Base-by-base conservation (phyloP, 495 filamentous ascomycete genomes). In the Neurospora intermedia region DNA sequence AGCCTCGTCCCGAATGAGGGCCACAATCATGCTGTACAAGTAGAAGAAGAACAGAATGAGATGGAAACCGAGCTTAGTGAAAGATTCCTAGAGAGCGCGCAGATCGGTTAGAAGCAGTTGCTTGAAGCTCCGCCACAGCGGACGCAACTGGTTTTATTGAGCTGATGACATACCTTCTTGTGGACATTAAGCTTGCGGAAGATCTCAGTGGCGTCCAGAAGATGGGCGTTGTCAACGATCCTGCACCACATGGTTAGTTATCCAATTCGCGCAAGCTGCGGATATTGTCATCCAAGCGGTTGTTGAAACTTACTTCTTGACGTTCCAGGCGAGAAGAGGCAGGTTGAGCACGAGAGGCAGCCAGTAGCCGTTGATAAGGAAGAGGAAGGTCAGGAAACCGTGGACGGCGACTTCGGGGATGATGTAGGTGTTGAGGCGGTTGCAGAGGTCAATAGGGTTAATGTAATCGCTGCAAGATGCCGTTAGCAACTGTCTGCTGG, bases 11-110 rank as follows among this genome's bases (percentile, higher is more conserved):
- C 91, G 90, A 87, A 99, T 99, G 71, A 98, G 86, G 73, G 95
- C 95, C 71, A 98, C 96, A 73, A 99, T 99, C 96, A 99, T 99
- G 85, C 89, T 95, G 90, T 98, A 99, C 38, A 99, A 90, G 85
- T 99, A 99, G 89, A 98, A 99, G 88, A 99, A 99, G 89, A 99
- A 99, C 92, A 99, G 96, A 84, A 98, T 81, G 46, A 99, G 90
- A 82, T 98, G 96, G 89, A 99, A 98, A 73, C 95, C 96, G 45
- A 99, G 93, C 84, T 99, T 99, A 85, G 96, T 91, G 84, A 99
- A 98, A 7, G 94, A 98, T 90, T 99, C 96, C 95, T 98, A 72
- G 13, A 35, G 45, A 35, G 27, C 54, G 54, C 27, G 27, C 27
- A 35, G 6, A 4, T 35, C 7, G 6, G 54, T 62, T 4, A 62